A percentile compares a stretch with the other conserved stretches of the same genome.
These are phyloP conservation scores for Pilaira anomala DNA, from an alignment of 192 early-diverging fungal species.

Conservation along the genomic window DNA sequence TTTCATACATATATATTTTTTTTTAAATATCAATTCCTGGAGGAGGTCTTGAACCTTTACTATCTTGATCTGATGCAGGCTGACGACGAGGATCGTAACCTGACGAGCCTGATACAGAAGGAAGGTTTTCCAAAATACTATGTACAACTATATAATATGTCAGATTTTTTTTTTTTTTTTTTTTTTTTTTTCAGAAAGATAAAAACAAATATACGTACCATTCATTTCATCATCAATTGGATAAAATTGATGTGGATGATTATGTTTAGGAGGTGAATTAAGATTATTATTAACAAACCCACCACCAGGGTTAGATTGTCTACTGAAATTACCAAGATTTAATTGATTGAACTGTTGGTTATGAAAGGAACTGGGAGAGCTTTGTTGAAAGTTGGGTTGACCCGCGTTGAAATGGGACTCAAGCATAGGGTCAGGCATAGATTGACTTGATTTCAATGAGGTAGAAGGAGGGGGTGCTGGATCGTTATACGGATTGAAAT, in stretches of 20 bases:
- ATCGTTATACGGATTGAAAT: slow-evolving; percentile 9
- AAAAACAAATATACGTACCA: not conserved
- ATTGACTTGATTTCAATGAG: not conserved
- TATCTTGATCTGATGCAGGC: slow-evolving; percentile 12
- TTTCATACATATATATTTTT: too few species aligned
- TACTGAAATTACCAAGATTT: too few species aligned
- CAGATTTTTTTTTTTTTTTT: too few species aligned
- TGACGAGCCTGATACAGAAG: slow-evolving; percentile 1
- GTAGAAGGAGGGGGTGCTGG: not conserved
- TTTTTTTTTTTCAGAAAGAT: too few species aligned
- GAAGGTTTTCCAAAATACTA: slow-evolving; percentile 5
- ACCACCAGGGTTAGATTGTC: too few species aligned
- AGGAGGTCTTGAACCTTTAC: slow-evolving; percentile 1
- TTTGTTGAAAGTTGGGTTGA: not conserved
- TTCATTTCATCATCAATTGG: slow-evolving; percentile 2
- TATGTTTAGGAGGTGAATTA: too few species aligned
- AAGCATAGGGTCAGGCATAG: slow-evolving; percentile 2
- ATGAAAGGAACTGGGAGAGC: not conserved
- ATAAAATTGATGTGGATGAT: slow-evolving; percentile 1
- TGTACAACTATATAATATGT: not conserved
- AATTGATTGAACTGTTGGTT: too few species aligned
- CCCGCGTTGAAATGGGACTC: slow-evolving; percentile 5
- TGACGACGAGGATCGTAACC: slow-evolving; percentile 8
- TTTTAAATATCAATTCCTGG: slow-evolving; percentile 7
- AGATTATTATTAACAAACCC: too few species aligned